Percentiles rank a stretch among this genome's conserved stretches.
phyloP scores from a whole-genome alignment of 164 flowering plant genomes.

The Dillenia turbinata region DNA sequence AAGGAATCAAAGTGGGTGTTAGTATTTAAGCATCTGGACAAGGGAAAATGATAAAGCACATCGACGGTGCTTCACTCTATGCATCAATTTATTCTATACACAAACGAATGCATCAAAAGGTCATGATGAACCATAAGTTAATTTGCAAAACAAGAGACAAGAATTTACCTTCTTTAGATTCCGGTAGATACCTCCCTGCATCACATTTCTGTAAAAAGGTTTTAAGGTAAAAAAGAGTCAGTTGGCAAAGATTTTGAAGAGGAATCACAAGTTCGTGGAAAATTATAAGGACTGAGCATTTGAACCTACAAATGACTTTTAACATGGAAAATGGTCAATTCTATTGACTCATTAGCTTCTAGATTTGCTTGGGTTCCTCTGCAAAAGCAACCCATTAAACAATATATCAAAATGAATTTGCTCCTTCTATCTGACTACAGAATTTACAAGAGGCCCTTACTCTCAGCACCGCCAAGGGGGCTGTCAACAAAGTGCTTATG shows the following conservation, averaged over 20 bases:
- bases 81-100: too few relatives aligned
- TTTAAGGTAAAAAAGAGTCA: not conserved
- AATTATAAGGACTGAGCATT: not conserved
- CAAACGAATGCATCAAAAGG: too few relatives aligned
- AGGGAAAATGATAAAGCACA: too few relatives aligned
- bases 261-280: too few relatives aligned
- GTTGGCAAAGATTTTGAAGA: too few relatives aligned
- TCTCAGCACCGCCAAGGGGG: conserved; percentile 88
- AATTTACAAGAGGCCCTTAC: conserved; percentile 35
- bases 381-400: conserved; percentile 28
- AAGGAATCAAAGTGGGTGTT: too few relatives aligned
- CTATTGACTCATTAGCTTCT: conserved; percentile 82
- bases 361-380: conserved; percentile 90
- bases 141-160: not conserved
- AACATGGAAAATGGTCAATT: conserved; percentile 84
- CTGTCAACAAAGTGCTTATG: conserved; percentile 87
- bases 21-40: too few relatives aligned
- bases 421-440: not conserved
- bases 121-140: too few relatives aligned
- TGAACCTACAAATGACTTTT: conserved; percentile 91
- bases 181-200: conserved; percentile 73
- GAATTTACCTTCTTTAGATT: conserved; percentile 47
- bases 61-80: too few relatives aligned
- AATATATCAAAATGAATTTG: not conserved
- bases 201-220: conserved; percentile 56